Evolutionary conservation across 495 filamentous ascomycete species (phyloP).

Genomic region (Chaetomium fimeti): DNA sequence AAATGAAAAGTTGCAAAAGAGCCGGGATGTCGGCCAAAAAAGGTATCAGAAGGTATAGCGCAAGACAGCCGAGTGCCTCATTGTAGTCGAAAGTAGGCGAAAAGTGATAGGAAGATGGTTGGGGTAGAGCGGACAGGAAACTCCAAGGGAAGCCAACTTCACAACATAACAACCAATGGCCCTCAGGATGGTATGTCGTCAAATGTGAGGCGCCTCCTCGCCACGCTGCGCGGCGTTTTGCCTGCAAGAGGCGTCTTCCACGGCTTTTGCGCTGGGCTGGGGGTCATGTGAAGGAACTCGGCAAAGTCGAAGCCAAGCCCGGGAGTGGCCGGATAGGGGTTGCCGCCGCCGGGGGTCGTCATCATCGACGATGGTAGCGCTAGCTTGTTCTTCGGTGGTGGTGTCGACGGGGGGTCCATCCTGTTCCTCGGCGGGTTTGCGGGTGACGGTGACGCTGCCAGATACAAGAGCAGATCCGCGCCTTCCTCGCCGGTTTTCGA

Average conservation of each 20-base stretch:
- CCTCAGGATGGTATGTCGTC: conserved; percentile 38
- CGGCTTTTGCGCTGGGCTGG: conserved; percentile 83
- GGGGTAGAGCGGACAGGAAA: background rate
- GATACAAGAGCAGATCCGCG: conserved; percentile 85
- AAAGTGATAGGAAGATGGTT: background rate
- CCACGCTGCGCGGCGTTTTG: conserved; percentile 45
- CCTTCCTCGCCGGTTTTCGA: conserved; percentile 65
- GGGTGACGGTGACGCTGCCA: conserved; percentile 89
- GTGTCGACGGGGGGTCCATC: conserved; percentile 80
- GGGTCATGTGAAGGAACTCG: conserved; percentile 96
- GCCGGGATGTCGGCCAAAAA: background rate
- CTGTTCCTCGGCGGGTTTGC: conserved; percentile 49
- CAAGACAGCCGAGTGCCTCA: background rate
- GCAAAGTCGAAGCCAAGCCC: conserved; percentile 82
- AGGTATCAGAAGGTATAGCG: conserved; percentile 3
- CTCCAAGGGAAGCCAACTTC: background rate
- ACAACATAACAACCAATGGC: background rate
- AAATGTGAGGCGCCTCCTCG: conserved; percentile 47
- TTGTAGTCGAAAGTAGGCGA: background rate
- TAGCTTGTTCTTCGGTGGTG: conserved; percentile 69
- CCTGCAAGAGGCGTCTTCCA: conserved; percentile 62
- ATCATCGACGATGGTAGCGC: conserved; percentile 82
- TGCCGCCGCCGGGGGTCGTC: conserved; percentile 74
- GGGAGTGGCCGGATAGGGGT: conserved; percentile 60
- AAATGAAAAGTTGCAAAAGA: background rate